phyloP scores from a whole-genome alignment of 108 stramenopile species.

The Nitzschia putrida region DNA sequence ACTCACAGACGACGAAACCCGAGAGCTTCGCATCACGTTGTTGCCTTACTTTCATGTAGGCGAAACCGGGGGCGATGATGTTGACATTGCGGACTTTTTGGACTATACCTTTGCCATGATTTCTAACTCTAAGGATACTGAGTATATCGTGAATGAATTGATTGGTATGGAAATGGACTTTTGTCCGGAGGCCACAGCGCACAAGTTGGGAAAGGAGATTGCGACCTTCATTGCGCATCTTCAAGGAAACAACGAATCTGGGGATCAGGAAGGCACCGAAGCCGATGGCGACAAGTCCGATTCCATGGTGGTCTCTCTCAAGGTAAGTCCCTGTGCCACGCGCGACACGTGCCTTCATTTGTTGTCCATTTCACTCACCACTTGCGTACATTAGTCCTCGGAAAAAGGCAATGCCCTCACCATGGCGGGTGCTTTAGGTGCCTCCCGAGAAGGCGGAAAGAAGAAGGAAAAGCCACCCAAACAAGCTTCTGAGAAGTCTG shows the following conservation, averaged over 20 bases:
- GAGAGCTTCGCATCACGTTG: conserved; percentile 25
- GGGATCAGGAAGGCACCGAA: background rate
- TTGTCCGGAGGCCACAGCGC: conserved; percentile 30
- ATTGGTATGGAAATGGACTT: conserved; percentile 77
- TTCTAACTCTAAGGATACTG: conserved; percentile 60
- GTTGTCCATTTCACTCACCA: background rate
- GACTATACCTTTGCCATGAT: conserved; percentile 78
- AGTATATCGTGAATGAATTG: conserved; percentile 60
- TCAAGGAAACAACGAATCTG: background rate
- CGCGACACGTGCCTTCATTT: background rate
- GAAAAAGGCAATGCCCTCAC: conserved; percentile 62
- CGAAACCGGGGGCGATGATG: conserved; percentile 15
- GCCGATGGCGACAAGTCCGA: background rate
- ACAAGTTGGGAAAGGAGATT: conserved; percentile 39
- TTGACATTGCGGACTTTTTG: conserved; percentile 70
- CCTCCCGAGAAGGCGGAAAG: conserved; percentile 58
- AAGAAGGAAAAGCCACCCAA: conserved; percentile 18
- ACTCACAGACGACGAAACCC: conserved; percentile 48
- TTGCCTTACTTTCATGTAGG: conserved; percentile 35
- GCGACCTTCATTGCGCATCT: conserved; percentile 31
- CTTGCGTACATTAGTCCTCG: conserved; percentile 1
- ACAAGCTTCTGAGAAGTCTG: conserved; percentile 21
- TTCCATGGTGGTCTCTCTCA: conserved; percentile 24
- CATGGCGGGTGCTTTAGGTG: conserved; percentile 78
- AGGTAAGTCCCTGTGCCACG: conserved; percentile 14